Conservation (phyloP, 805 yeast species). For the Yarrowia keelungensis region DNA sequence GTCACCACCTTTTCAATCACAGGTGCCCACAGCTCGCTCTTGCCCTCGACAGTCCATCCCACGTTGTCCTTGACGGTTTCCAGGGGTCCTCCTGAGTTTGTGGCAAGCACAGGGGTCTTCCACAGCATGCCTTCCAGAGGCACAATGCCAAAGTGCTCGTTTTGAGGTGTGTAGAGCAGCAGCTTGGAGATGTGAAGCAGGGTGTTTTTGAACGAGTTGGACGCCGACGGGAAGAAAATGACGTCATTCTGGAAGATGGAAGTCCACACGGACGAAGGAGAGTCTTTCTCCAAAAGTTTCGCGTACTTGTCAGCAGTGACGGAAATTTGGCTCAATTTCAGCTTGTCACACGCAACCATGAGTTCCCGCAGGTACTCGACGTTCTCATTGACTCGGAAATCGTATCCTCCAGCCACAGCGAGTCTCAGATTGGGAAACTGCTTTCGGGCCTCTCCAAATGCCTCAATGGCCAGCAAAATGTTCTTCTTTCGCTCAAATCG, state of each 20-base stretch:
- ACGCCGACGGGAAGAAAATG: slow-evolving; percentile 81
- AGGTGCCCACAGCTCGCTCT: slow-evolving; percentile 50
- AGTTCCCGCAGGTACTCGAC: slow-evolving; percentile 72
- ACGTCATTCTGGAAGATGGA: slow-evolving; percentile 53
- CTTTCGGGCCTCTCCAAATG: slow-evolving; percentile 60
- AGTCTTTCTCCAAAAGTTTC: slow-evolving; percentile 2
- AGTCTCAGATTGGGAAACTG: slow-evolving; percentile 54
- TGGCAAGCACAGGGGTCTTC: slow-evolving; percentile 84
- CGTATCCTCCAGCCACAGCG: slow-evolving; percentile 92
- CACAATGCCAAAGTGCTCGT: slow-evolving; percentile 97
- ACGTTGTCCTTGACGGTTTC: slow-evolving; percentile 68
- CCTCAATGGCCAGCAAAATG: slow-evolving; percentile 73
- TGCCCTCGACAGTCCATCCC: slow-evolving; percentile 49
- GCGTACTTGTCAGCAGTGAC: slow-evolving; percentile 5
- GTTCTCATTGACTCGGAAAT: slow-evolving; percentile 75
- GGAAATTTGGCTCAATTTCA: not conserved
- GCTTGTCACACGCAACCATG: slow-evolving; percentile 46
- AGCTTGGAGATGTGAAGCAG: slow-evolving; percentile 64
- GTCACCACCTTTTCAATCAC: slow-evolving; percentile 47
- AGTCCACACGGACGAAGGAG: slow-evolving; percentile 17
- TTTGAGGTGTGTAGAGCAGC: slow-evolving; percentile 85
- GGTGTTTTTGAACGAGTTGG: slow-evolving; percentile 66
- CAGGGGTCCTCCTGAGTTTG: slow-evolving; percentile 89
- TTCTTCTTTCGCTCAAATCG: slow-evolving; percentile 89
- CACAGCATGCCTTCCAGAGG: slow-evolving; percentile 93